Evolutionary conservation across 768 basidiomycete species (phyloP), one percentile per base, ranked within the genome.

Genomic region (Mycena indigotica): DNA sequence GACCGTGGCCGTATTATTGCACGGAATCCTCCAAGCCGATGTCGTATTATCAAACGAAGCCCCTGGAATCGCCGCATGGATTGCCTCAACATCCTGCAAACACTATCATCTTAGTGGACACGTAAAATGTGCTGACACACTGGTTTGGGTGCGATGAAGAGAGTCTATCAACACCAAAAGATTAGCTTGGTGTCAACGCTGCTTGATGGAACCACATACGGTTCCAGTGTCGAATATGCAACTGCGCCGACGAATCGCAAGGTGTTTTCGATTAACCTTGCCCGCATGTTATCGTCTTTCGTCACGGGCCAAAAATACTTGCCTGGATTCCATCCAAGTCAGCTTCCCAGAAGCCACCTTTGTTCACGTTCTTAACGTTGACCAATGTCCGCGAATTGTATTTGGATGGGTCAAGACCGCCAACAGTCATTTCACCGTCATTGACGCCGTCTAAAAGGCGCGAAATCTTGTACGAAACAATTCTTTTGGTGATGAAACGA

Each of bases 401-500:
- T 67, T 85, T 86, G 58, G 77, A 72, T 16, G 71, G 15, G 67
- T 88, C 84, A 48, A 86, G 75, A 3, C 77, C 84, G 38, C 68
- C 87, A 56, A 88, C 81, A 3, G 85, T 86, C 32, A 88, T 71
- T 70, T 86, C 74, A 25, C 86, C 86, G 59, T 86, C 83, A 62
- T 80, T 81, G 60, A 71, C 67, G 55, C 75, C 71, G 62, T 87
- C 85, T 12, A 79, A 73, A 30, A 86, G 67, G 54, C 89, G 85
- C 0, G 86, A 76, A 51, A 91, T 81, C 69, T 86, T 87, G 77
- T 79, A 88, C n/a, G 86, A 87, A 3, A 80, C 77, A 62, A 89
- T 84, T 1, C 84, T 78, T 3, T 77, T 69, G 12, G 67, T 63
- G 60, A 90, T 82, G 44, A 79, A 70, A 28, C 81, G 81, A 1